Conservation (phyloP, 441 rosid species). For the Theobroma grandiflorum region DNA sequence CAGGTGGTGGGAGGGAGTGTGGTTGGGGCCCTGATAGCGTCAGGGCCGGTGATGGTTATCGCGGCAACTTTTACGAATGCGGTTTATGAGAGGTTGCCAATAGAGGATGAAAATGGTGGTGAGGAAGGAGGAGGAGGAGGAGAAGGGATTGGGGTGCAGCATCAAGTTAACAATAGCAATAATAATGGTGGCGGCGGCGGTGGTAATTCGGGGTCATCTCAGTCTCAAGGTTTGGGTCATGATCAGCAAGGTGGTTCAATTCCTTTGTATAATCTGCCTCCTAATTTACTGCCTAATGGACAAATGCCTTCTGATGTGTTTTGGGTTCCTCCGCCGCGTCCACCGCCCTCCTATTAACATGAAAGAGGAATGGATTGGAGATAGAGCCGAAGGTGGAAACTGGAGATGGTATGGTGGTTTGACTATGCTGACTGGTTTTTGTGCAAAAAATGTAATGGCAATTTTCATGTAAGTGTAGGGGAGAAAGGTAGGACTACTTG, state of each 20-base stretch:
- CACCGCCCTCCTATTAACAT: constrained; percentile 58
- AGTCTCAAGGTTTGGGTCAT: constrained; percentile 46
- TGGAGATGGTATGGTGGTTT: constrained; percentile 1
- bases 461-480: constrained; percentile 31
- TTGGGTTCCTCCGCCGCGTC: constrained; percentile 75
- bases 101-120: constrained; percentile 59
- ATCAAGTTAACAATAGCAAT: constrained; percentile 35
- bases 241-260: constrained; percentile 56
- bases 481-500: constrained; percentile 31
- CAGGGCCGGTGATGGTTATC: constrained; percentile 86
- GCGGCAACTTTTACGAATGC: constrained; percentile 93
- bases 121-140: constrained; percentile 32
- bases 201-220: constrained; percentile 39
- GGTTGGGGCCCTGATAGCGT: constrained; percentile 68
- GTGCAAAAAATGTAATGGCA: constrained; percentile 18
- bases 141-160: constrained; percentile 38
- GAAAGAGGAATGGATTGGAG: constrained; percentile 1
- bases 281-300: constrained; percentile 71
- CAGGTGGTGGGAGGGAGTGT: constrained; percentile 87
- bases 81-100: constrained; percentile 79
- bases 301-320: constrained; percentile 79
- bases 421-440: constrained; percentile 30
- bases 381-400: background rate
- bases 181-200: constrained; percentile 29
- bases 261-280: constrained; percentile 68